phyloP scores from a whole-genome alignment of 2,329 filamentous ascomycete genomes.

The Aspergillus luchuensis region DNA sequence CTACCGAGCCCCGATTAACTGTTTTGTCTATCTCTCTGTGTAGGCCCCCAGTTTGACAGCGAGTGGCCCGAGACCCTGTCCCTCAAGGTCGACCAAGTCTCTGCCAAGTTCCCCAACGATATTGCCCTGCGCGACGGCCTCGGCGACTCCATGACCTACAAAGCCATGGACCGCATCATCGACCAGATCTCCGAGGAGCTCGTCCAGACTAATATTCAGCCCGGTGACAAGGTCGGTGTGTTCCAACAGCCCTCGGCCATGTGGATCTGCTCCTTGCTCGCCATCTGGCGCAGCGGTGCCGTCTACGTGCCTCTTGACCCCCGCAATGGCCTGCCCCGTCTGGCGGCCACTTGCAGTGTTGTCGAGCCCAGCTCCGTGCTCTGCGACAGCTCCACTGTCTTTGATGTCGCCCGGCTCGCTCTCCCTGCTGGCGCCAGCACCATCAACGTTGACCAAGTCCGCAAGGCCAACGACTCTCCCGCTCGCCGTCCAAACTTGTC shows the following conservation, averaged over 20 bases:
- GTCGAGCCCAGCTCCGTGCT: slow-evolving; percentile 16
- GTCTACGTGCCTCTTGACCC: slow-evolving; percentile 40
- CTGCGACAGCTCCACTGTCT: slow-evolving; percentile 8
- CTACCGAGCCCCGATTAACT: neutral
- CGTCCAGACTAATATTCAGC: neutral
- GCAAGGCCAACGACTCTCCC: neutral
- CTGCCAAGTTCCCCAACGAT: neutral
- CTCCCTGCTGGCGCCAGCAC: neutral
- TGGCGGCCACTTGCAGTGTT: slow-evolving; percentile 24
- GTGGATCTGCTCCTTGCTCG: slow-evolving; percentile 36
- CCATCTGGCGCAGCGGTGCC: slow-evolving; percentile 34
- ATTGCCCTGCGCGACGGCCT: neutral
- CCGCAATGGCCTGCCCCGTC: slow-evolving; percentile 26
- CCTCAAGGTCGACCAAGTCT: neutral
- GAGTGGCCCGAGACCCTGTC: neutral
- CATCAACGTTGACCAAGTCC: neutral
- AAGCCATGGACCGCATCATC: neutral
- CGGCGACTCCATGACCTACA: neutral
- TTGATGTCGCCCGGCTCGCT: neutral
- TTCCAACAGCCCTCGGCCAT: slow-evolving; percentile 12
- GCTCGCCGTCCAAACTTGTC: neutral
- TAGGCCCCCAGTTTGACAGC: neutral
- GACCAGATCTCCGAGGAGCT: neutral
- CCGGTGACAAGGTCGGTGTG: neutral
- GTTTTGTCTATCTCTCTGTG: neutral